phyloP scores from a whole-genome alignment of 345 rosid genomes.

The Gossypium stocksii region DNA sequence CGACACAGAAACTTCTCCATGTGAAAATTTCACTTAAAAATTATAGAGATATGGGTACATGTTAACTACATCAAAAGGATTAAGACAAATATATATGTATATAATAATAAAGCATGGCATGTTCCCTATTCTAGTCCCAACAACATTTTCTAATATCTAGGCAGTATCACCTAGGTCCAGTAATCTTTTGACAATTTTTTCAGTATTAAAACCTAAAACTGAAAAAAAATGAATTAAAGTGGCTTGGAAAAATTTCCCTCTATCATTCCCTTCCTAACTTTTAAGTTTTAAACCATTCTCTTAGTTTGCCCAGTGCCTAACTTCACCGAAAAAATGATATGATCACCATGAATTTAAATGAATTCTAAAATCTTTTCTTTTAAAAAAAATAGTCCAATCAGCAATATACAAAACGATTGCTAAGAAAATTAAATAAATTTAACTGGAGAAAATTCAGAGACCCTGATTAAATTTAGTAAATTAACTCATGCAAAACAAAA shows the following conservation, averaged over 20 bases:
- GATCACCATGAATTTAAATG: neutral
- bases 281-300: neutral
- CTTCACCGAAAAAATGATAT: neutral
- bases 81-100: too few relatives aligned
- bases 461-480: neutral
- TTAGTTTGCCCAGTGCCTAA: neutral
- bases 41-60: too few relatives aligned
- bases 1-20: too few relatives aligned
- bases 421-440: neutral
- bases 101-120: too few relatives aligned
- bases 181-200: too few relatives aligned
- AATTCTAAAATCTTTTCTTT: neutral
- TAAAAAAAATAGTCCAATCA: neutral
- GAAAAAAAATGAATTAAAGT: neutral
- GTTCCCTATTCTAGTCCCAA: too few relatives aligned
- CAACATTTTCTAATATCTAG: too few relatives aligned
- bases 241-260: neutral
- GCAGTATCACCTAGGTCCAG: too few relatives aligned
- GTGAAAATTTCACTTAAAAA: too few relatives aligned
- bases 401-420: neutral
- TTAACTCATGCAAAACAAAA: constrained; percentile 1
- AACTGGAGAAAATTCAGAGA: neutral
- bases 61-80: too few relatives aligned
- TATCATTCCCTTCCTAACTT: neutral
- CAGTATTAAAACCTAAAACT: neutral